These are phyloP conservation scores for Papilionanthe hybrid DNA, from an alignment of 116 monocot genomes.

Conservation along the genomic window DNA sequence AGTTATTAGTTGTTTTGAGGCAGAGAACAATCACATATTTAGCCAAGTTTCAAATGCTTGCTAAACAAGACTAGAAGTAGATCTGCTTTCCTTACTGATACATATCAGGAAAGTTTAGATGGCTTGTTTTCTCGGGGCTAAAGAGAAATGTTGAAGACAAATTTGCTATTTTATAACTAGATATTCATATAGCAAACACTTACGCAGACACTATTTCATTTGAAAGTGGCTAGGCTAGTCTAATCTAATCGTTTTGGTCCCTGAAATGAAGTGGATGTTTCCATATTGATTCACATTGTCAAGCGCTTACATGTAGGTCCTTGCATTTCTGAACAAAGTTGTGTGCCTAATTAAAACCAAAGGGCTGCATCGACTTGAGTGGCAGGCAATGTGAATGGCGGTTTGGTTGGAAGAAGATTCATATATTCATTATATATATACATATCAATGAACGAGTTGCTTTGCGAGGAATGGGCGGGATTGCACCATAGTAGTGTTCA, in stretches of 20 bases:
- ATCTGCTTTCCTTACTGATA: background rate
- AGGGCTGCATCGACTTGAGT: too few species aligned
- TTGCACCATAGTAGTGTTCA: too few species aligned
- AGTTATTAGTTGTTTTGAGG: background rate
- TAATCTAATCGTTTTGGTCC: background rate
- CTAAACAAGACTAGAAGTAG: background rate
- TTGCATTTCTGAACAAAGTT: too few species aligned
- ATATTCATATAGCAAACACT: background rate
- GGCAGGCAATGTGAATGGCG: too few species aligned
- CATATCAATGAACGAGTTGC: too few species aligned
- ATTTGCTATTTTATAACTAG: background rate
- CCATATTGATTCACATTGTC: too few species aligned
- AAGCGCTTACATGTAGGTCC: too few species aligned
- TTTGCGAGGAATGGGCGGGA: too few species aligned
- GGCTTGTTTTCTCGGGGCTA: background rate
- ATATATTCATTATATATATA: too few species aligned
- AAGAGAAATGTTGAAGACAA: background rate
- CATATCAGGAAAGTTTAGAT: background rate
- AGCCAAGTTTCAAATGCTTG: background rate
- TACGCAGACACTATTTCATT: background rate
- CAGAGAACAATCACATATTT: background rate
- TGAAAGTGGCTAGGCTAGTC: background rate
- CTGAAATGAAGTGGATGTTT: too few species aligned
- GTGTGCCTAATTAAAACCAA: too few species aligned
- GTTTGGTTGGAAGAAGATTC: too few species aligned